Conservation (phyloP, 495 filamentous ascomycete species). For the Xylaria flabelliformis region DNA sequence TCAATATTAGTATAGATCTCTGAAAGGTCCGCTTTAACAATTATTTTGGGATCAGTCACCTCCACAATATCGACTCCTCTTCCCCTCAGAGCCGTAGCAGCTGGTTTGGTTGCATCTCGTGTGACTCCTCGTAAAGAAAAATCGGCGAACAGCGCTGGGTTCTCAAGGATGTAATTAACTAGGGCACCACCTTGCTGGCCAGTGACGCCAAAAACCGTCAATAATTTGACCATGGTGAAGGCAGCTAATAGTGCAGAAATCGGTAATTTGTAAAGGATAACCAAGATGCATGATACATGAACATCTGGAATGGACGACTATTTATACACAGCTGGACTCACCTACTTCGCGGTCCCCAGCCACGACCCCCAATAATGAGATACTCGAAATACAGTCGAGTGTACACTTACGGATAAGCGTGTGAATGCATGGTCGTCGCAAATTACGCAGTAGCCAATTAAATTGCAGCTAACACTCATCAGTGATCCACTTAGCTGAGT, state of each 20-base stretch:
- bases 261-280: background rate
- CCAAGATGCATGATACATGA: background rate
- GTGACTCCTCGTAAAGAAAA: background rate
- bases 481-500: background rate
- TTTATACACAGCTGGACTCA: background rate
- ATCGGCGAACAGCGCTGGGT: background rate
- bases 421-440: background rate
- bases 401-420: background rate
- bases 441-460: constrained; percentile 3
- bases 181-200: background rate
- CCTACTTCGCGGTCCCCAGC: background rate
- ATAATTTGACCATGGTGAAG: background rate
- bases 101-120: background rate
- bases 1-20: background rate
- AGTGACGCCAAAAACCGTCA: background rate
- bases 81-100: background rate
- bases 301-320: background rate
- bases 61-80: background rate
- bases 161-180: background rate
- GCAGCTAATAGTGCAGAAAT: background rate
- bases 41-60: background rate
- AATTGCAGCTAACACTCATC: background rate
- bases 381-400: background rate
- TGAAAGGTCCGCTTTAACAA: background rate
- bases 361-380: background rate